These are phyloP conservation scores for Mycena belliarum DNA, from an alignment of 768 basidiomycete species.

Conservation along the genomic window DNA sequence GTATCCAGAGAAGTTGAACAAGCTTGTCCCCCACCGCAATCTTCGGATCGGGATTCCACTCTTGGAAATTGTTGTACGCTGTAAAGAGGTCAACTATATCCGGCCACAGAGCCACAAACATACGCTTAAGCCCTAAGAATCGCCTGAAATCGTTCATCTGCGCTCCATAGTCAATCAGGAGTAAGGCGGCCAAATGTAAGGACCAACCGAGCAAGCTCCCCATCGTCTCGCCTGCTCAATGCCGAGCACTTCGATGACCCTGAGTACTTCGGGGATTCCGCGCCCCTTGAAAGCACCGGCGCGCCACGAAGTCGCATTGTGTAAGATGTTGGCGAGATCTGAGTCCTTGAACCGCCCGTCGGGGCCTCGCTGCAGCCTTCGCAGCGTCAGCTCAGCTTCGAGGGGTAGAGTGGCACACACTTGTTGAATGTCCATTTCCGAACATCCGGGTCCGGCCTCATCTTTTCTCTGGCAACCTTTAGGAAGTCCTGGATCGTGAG, in stretches of 20 bases:
- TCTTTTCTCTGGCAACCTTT: constrained; percentile 30
- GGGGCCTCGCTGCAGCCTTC: constrained; percentile 49
- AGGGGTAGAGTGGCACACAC: constrained; percentile 30
- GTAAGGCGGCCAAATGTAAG: not conserved
- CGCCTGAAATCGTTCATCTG: constrained; percentile 72
- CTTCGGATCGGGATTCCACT: constrained; percentile 68
- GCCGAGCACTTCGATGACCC: constrained; percentile 66
- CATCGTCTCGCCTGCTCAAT: constrained; percentile 68
- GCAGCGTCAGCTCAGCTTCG: not conserved
- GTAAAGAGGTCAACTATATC: constrained; percentile 10
- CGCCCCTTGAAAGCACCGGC: constrained; percentile 70
- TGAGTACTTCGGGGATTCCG: constrained; percentile 66
- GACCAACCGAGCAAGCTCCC: constrained; percentile 69
- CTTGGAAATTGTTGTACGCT: constrained; percentile 66
- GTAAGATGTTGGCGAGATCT: constrained; percentile 63
- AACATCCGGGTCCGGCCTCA: constrained; percentile 35
- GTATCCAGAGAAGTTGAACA: not conserved
- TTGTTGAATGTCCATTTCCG: constrained; percentile 57
- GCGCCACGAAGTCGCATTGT: constrained; percentile 56
- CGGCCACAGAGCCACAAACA: not conserved
- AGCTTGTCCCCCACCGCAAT: constrained; percentile 46
- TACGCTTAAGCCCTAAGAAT: constrained; percentile 72
- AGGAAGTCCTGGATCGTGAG: constrained; percentile 41
- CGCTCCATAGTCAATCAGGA: not conserved
- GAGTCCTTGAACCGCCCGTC: constrained; percentile 62